Conservation (phyloP, 1,284 basidiomycete genomes). For the Fistulina hepatica region DNA sequence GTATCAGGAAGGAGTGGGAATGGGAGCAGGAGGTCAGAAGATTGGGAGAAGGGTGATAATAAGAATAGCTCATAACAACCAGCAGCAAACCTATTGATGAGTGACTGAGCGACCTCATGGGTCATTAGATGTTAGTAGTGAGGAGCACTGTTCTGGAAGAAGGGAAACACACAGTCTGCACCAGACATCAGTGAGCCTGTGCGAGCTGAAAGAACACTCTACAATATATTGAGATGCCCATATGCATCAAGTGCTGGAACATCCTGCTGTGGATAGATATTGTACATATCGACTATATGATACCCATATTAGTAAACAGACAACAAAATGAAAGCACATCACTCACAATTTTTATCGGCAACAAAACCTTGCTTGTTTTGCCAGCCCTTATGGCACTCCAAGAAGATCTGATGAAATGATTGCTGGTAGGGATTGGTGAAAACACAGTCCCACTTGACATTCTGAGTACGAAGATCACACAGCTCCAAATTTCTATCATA, state of each 20-base stretch:
- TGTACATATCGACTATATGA: conserved; percentile 21
- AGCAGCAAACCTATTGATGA: conserved; percentile 17
- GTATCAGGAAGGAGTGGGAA: too few species aligned
- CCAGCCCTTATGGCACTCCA: conserved; percentile 22
- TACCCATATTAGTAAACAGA: not conserved
- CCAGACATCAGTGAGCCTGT: conserved; percentile 15
- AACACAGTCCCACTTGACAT: conserved; percentile 12
- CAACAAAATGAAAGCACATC: not conserved
- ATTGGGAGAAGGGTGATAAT: too few species aligned
- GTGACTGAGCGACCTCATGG: conserved; percentile 20
- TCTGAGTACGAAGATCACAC: conserved; percentile 15
- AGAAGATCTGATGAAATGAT: conserved; percentile 14
- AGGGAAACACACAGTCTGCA: conserved; percentile 27
- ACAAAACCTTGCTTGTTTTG: conserved; percentile 19
- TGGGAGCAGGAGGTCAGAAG: too few species aligned
- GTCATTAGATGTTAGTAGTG: conserved; percentile 16
- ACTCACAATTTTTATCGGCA: conserved; percentile 14
- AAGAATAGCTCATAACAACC: too few species aligned
- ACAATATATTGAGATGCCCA: conserved; percentile 20
- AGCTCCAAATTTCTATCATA: conserved; percentile 24
- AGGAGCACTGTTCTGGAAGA: conserved; percentile 21
- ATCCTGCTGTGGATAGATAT: conserved; percentile 21
- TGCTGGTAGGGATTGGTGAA: conserved; percentile 14
- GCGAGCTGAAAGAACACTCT: conserved; percentile 15
- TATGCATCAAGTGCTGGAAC: conserved; percentile 19